Base-by-base conservation (phyloP, 192 early-diverging fungal species). In the Umbelopsis sp. region DNA sequence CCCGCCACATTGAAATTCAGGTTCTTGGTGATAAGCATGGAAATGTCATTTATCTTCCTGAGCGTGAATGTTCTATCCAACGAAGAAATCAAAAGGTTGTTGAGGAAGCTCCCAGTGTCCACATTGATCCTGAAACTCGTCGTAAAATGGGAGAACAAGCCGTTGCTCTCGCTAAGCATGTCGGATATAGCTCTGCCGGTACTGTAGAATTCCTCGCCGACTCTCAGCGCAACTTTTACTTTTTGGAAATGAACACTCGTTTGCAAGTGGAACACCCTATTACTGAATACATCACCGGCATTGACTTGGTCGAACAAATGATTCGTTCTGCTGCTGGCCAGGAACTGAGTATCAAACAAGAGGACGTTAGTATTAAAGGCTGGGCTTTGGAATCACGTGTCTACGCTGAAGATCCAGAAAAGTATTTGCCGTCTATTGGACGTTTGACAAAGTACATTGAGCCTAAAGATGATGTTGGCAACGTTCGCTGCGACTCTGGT, bases 221-320 rank as follows among this genome's bases (percentile, higher is more conserved):
- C 72, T 80, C 85, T 52, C 70, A 86, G 51, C 85, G 89, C 66
- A 90, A 93, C 68, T 93, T 93, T 68, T 93, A 88, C 82, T 92
- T 93, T 70, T 80, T 93, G 75, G 92, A 93, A 74, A 91, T 93
- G 90, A 93, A 93, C 76, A 92, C 92, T 4, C 87, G 92, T 38
- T 77, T 93, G 38, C 92, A 93, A 72, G 92, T 93, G 29, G 92
- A 93, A 74, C 92, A 92, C 78, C 91, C 92, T 29, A 89, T 93
- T 66, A 93, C 92, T 5, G 92, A 93, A 75, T 86, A 85, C 32
- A 87, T 90, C 34, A 96, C 95, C 0, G 93, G 93, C 2, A 59
- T 97, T 34, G 96, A 98, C 77, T 82, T 98, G 11, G 96, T 98
- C 54, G 95, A 98, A 80, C 91, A 93, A 70, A 98, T 98, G 96